Percentiles rank a stretch among this genome's conserved stretches.
Conservation (phyloP, 2,329 filamentous ascomycete genomes). For the Emericellopsis atlantica region DNA sequence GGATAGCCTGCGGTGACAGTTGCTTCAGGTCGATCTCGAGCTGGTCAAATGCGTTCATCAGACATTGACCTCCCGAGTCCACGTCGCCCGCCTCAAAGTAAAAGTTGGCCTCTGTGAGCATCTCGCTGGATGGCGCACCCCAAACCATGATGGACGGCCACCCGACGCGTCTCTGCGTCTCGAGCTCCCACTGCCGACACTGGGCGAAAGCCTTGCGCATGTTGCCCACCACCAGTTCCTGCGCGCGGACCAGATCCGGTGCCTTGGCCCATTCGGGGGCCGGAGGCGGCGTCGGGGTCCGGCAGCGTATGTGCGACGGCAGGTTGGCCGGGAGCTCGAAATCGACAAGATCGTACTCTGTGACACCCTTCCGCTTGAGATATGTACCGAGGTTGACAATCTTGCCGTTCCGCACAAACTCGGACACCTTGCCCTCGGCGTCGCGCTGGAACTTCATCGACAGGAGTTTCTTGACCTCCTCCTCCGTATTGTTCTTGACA, state of each 20-base stretch:
- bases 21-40: constrained; percentile 28
- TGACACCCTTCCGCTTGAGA: constrained; percentile 38
- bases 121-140: constrained; percentile 29
- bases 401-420: constrained; percentile 38
- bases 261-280: constrained; percentile 26
- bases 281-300: constrained; percentile 30
- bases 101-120: constrained; percentile 29
- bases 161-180: constrained; percentile 21
- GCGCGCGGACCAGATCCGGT: constrained; percentile 27
- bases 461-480: constrained; percentile 35
- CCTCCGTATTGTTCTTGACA: constrained; percentile 41
- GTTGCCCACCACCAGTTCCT: constrained; percentile 28
- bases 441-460: constrained; percentile 40
- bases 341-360: constrained; percentile 37
- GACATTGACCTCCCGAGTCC: constrained; percentile 23
- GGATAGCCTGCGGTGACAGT: constrained; percentile 27
- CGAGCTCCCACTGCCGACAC: constrained; percentile 27
- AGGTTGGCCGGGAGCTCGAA: constrained; percentile 28
- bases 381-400: constrained; percentile 39
- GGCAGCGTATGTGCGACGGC: constrained; percentile 28
- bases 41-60: constrained; percentile 29
- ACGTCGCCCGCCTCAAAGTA: constrained; percentile 25
- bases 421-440: constrained; percentile 37
- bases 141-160: constrained; percentile 29
- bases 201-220: constrained; percentile 30